These are phyloP conservation scores for Penicillium mononematosum DNA, from an alignment of 495 filamentous ascomycete species.

Conservation along the genomic window DNA sequence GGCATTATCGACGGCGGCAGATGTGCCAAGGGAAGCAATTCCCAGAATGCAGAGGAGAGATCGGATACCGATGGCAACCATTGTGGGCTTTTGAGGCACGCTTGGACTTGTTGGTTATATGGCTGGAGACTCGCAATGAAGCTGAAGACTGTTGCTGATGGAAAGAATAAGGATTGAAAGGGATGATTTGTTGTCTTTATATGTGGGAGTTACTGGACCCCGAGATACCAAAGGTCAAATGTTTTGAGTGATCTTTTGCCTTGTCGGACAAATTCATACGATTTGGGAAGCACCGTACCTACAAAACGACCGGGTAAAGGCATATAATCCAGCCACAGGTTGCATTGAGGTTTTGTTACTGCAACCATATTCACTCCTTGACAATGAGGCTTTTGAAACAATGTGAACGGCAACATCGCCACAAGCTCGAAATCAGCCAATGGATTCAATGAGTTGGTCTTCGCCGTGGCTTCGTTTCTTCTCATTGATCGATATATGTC, in stretches of 20 bases:
- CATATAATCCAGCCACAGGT: not conserved
- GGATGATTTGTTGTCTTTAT: not conserved
- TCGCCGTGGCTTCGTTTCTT: not conserved
- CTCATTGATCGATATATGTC: slow-evolving; percentile 16
- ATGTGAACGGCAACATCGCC: slow-evolving; percentile 1
- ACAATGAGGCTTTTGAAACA: slow-evolving; percentile 2
- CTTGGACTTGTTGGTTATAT: not conserved
- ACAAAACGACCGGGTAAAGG: not conserved
- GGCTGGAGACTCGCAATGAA: not conserved
- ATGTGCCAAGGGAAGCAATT: slow-evolving; percentile 14
- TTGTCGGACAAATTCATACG: slow-evolving; percentile 4
- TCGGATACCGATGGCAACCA: slow-evolving; percentile 14
- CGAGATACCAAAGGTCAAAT: not conserved
- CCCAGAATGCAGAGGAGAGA: slow-evolving; percentile 18
- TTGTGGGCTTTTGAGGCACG: slow-evolving; percentile 1
- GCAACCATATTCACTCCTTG: slow-evolving; percentile 4
- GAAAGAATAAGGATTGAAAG: not conserved
- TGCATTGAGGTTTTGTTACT: not conserved
- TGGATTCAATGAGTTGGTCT: not conserved
- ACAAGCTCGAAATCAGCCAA: not conserved
- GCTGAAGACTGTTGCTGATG: not conserved
- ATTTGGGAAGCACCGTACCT: slow-evolving; percentile 1
- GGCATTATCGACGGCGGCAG: slow-evolving; percentile 9
- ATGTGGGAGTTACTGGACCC: not conserved
- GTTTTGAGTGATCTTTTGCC: not conserved